Base-by-base conservation (phyloP, 1,284 basidiomycete species). In the Coniferiporia weirii region DNA sequence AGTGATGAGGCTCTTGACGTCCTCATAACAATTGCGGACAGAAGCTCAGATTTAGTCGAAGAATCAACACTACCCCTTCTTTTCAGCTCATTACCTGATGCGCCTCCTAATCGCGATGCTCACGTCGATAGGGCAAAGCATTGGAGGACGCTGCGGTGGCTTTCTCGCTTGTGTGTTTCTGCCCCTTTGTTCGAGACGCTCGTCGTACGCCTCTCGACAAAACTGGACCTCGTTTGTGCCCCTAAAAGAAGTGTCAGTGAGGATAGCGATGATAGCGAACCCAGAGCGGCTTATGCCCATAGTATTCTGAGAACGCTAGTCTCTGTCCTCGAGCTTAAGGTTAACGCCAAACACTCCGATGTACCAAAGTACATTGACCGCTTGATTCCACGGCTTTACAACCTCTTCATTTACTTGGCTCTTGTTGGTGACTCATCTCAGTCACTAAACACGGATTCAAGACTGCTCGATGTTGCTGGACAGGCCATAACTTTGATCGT, bases 131-230 rank as follows among this genome's bases (percentile, higher is more conserved):
- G 89, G 36, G 75, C 79, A 13, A 79, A 79, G 53, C 89, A 84
- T 68, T 88, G 91, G 74, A 79, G 80, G 17, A 83, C 83, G 13
- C 82, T 99, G 35, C 76, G 80, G 1, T 83, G 88, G 3, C 79
- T 99, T 27, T 80, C 84, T 44, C 81, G 79, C 10, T 80, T 99
- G 12, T 96, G 93, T 69, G 71, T 82, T 2, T 83, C 88, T 49
- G 79, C 89, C 0, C 79, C 84, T 20, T 78, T 98, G 27, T 98
- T 97, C 71, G 92, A 94, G 69, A 87, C 80, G 5, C 80, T 98
- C 34, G 84, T 93, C 44, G 81, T 93, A 49, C 84, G 90, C 20
- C 75, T 98, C 10, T 83, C 81, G 0, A 86, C 89, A 1, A 93
- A 93, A 70, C 76, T 98, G 27, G 90, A 94, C 63, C 68, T 89